phyloP scores from a whole-genome alignment of 139 green algal species.

The Volvox reticuliferus region DNA sequence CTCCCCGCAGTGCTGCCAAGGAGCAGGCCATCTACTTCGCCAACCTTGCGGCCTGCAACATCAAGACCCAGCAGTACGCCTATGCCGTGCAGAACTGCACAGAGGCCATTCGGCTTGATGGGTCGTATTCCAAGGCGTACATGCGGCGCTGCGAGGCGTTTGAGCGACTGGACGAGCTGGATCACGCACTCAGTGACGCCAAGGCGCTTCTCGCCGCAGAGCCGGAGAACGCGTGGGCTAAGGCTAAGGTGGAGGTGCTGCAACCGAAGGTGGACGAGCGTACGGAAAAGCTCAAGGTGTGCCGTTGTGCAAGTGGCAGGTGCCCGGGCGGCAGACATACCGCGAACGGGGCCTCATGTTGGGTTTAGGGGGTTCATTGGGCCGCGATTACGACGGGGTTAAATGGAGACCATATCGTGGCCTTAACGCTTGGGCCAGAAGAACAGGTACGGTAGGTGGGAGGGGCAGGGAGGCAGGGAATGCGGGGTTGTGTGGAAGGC shows the following conservation, averaged over 20 bases:
- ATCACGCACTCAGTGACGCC: slow-evolving; percentile 84
- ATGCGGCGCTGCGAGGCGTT: slow-evolving; percentile 80
- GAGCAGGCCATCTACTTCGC: slow-evolving; percentile 78
- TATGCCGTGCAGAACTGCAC: slow-evolving; percentile 69
- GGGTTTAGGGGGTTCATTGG: too few relatives aligned
- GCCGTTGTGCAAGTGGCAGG: neutral
- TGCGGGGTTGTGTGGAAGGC: neutral
- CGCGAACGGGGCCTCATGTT: too few relatives aligned
- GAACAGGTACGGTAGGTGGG: too few relatives aligned
- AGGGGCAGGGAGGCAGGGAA: too few relatives aligned
- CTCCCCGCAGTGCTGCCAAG: slow-evolving; percentile 45
- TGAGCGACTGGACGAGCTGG: slow-evolving; percentile 86
- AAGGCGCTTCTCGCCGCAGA: slow-evolving; percentile 82
- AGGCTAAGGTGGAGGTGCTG: slow-evolving; percentile 64
- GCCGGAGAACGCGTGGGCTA: slow-evolving; percentile 66
- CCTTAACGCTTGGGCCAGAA: too few relatives aligned
- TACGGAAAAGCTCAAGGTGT: slow-evolving; percentile 95
- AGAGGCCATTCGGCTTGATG: slow-evolving; percentile 67
- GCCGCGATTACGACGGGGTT: too few relatives aligned
- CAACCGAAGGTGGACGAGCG: slow-evolving; percentile 83
- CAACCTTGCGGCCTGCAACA: slow-evolving; percentile 81
- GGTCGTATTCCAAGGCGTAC: slow-evolving; percentile 84
- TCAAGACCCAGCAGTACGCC: slow-evolving; percentile 69
- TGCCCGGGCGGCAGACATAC: too few relatives aligned
- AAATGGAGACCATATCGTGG: too few relatives aligned